Evolutionary conservation across 768 basidiomycete genomes (phyloP).

Genomic region (Suillus tomentosus): DNA sequence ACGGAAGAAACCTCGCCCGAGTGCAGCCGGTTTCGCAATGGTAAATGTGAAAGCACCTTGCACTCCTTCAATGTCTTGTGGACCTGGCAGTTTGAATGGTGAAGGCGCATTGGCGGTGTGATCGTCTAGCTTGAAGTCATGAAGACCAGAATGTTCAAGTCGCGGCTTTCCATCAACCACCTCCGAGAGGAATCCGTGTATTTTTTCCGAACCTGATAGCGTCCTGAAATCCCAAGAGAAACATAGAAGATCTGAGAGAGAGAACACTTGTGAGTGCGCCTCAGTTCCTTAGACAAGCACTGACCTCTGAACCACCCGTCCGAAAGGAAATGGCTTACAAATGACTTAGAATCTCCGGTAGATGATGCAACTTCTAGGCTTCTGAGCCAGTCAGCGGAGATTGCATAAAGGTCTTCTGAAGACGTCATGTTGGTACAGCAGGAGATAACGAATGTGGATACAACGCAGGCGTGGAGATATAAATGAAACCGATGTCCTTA

Average conservation of each 20-base stretch:
- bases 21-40: conserved; percentile 74
- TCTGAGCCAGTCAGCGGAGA: not conserved
- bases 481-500: not conserved
- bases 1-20: conserved; percentile 1
- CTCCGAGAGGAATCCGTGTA: not conserved
- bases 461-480: not conserved
- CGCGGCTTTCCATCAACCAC: not conserved
- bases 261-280: not conserved
- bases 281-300: not conserved
- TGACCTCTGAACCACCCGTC: conserved; percentile 1
- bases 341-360: not conserved
- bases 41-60: conserved; percentile 47
- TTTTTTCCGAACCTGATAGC: not conserved
- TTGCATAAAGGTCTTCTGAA: not conserved
- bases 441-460: not conserved
- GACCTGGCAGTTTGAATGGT: conserved; percentile 85
- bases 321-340: not conserved
- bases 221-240: conserved; percentile 4
- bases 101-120: conserved; percentile 73
- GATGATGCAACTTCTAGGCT: not conserved
- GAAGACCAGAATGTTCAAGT: conserved; percentile 1
- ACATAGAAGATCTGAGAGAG: conserved; percentile 1
- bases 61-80: conserved; percentile 24
- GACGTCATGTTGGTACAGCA: not conserved
- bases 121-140: not conserved